Base-by-base conservation (phyloP, 495 filamentous ascomycete genomes). In the Neurospora africana region DNA sequence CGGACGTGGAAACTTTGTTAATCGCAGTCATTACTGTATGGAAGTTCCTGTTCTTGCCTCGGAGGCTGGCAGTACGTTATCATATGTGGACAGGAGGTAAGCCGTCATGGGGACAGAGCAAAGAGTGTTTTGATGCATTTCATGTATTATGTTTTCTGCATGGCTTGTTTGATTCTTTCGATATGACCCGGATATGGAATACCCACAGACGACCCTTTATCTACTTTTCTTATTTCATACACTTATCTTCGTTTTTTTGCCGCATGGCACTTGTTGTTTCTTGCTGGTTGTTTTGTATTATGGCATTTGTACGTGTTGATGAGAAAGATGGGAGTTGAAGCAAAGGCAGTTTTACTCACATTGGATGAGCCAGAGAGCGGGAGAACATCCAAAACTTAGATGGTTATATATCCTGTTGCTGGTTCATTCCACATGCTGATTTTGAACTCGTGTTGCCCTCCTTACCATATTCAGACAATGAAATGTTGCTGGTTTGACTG, bases 121-220 rank as follows among this genome's bases (percentile, higher is more conserved):
- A 30, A 33, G 11, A 33, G 53, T 61, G 5, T 27, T 61, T 61
- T 17, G 27, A 61, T 61, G 23, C 17, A 30, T 74, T 69, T 73
- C 41, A 73, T 77, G 74, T 77, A 74, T 69, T 71, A 74, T 71
- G 74, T 74, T 78, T 78, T 74, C 53, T 61, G 13, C 23, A 61
- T 61, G 53, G 53, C 53, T 23, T 61, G 53, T 61, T 61, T 61
- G 53, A 30, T 61, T 61, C 61, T 74, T 69, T 72, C 70, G 68
- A 71, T 39, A 72, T 76, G 72, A 69, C 47, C 9, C 68, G 71
- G 74, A 68, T 74, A 71, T 71, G 73, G 73, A 78, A 77, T 77
- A 76, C 74, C 76, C 76, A 33, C 30, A 74, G 44, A 53, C 44
- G 27, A 73, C 21, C 27, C 69, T 58, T 47, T 36, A 23, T 70